Evolutionary conservation across 345 rosid species (phyloP).

Genomic region (Euphorbia tirucalli): DNA sequence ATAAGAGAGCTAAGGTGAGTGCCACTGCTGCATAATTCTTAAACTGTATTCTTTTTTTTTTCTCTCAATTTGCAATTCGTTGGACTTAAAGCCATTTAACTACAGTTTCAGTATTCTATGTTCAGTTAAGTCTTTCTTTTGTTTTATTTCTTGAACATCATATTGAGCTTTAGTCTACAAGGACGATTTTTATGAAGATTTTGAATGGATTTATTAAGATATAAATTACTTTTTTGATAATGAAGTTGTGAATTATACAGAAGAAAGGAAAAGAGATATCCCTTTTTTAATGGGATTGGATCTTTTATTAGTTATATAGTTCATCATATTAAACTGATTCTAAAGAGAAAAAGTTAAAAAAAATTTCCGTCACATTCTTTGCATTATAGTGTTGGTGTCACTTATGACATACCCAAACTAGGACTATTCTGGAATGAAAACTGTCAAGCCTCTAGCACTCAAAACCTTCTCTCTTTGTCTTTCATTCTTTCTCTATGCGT

Average conservation of each 20-base stretch:
- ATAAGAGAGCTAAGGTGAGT: slow-evolving; percentile 87
- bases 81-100: not conserved
- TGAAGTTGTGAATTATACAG: not conserved
- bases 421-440: not conserved
- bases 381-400: not conserved
- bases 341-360: not conserved
- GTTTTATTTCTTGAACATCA: not conserved
- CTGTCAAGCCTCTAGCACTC: not conserved
- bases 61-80: not conserved
- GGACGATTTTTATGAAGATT: not conserved
- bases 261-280: not conserved
- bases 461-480: too few species aligned
- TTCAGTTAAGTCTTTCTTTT: not conserved
- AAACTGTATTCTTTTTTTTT: not conserved
- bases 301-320: not conserved
- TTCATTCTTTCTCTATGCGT: too few species aligned
- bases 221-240: too few species aligned
- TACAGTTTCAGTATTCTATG: not conserved
- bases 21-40: not conserved
- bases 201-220: not conserved
- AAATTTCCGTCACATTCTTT: not conserved
- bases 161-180: not conserved
- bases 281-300: not conserved
- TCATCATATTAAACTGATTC: not conserved
- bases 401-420: too few species aligned